phyloP scores from a whole-genome alignment of 139 green algal species.

The Eudorina sp. region DNA sequence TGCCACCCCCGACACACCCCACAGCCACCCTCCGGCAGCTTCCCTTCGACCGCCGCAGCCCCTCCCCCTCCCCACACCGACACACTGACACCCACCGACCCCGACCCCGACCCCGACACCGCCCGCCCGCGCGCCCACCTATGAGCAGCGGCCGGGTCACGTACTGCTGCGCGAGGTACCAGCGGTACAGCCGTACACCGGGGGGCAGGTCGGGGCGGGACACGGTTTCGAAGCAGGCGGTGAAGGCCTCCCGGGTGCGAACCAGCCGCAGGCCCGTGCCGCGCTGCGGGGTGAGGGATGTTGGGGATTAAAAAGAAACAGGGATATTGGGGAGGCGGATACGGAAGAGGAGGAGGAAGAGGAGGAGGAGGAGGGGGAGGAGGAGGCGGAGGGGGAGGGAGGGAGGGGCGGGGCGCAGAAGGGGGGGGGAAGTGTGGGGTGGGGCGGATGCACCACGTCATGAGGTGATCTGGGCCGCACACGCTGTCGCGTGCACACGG shows the following conservation, averaged over 20 bases:
- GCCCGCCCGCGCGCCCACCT: background rate
- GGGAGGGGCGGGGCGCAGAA: no score
- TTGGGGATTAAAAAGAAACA: background rate
- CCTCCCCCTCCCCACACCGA: no score
- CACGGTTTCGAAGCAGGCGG: conserved; percentile 70
- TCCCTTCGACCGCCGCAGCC: no score
- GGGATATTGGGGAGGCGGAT: background rate
- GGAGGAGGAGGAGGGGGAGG: background rate
- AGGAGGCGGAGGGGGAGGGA: background rate
- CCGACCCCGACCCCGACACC: no score
- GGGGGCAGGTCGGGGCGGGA: conserved; percentile 60
- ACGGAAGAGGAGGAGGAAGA: background rate
- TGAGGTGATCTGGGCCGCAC: no score
- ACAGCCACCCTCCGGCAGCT: no score
- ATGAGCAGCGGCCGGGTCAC: conserved; percentile 57
- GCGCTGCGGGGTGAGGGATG: conserved; percentile 22
- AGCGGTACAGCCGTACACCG: conserved; percentile 34
- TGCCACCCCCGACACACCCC: no score
- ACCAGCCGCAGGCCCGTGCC: conserved; percentile 69
- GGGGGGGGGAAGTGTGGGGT: no score
- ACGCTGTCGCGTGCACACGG: no score
- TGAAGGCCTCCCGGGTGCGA: conserved; percentile 57
- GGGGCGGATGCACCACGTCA: no score
- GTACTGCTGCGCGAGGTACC: conserved; percentile 75
- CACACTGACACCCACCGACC: no score